phyloP scores from a whole-genome alignment of 1,284 basidiomycete species.

The Cryptococcus wingfieldii region DNA sequence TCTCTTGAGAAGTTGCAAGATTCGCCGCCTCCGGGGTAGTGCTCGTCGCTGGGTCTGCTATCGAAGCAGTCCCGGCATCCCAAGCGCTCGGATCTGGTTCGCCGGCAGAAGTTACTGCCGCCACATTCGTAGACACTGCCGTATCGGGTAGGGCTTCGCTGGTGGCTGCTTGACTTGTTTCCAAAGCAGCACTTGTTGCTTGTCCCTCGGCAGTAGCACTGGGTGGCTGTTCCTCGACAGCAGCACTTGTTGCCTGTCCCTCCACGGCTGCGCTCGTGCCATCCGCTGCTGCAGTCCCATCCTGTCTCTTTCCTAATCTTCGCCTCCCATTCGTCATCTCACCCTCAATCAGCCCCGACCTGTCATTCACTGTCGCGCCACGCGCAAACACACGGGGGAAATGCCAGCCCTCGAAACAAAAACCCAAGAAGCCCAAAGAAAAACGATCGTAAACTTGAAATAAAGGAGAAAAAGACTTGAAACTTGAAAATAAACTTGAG shows the following conservation, averaged over 20 bases:
- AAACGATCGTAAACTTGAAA: background rate
- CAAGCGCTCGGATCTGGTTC: background rate
- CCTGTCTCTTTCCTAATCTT: background rate
- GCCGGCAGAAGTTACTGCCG: background rate
- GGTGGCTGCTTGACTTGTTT: background rate
- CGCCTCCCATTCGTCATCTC: background rate
- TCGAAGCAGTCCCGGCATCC: background rate
- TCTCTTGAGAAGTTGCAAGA: background rate
- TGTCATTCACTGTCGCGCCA: slow-evolving; percentile 1
- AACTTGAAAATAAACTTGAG: background rate
- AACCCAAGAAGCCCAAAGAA: background rate
- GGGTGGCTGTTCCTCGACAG: background rate
- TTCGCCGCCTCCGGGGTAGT: background rate
- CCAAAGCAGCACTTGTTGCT: background rate
- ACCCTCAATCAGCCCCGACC: background rate
- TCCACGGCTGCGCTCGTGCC: background rate
- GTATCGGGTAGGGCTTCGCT: background rate
- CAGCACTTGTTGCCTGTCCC: background rate
- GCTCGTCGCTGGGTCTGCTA: background rate
- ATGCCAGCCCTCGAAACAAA: background rate
- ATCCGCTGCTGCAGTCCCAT: background rate
- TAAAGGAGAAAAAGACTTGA: background rate
- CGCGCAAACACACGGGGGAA: slow-evolving; percentile 2
- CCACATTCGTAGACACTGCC: background rate
- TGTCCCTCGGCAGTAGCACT: background rate